Conservation (phyloP, 2,329 filamentous ascomycete species). For the Ambrosiella beaveri region DNA sequence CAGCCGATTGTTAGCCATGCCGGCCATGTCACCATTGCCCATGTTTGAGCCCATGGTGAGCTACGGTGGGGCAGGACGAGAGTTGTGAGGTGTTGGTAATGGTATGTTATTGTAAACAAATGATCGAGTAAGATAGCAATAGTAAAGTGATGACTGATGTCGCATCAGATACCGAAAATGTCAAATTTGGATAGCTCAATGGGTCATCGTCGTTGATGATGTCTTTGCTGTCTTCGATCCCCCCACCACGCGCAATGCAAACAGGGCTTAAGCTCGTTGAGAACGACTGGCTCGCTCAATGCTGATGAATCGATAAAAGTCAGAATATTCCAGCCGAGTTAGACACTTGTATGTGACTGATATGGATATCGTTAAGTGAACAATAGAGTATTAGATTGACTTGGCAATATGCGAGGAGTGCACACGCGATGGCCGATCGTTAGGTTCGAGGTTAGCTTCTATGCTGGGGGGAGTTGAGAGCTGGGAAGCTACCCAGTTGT, state of each 20-base stretch:
- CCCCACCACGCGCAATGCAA: conserved; percentile 4
- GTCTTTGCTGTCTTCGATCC: background rate
- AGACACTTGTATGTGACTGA: background rate
- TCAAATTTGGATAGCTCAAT: background rate
- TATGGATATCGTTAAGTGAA: background rate
- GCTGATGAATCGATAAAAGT: background rate
- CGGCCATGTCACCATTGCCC: conserved; percentile 27
- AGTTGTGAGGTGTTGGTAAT: background rate
- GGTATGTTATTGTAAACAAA: background rate
- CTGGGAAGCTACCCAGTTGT: background rate
- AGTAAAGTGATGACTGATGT: background rate
- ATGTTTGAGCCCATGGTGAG: conserved; percentile 16
- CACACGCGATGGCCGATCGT: background rate
- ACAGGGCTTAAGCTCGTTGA: background rate
- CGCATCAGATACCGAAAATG: background rate
- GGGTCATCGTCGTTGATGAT: background rate
- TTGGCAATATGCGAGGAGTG: background rate
- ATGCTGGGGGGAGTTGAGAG: background rate
- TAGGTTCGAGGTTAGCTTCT: background rate
- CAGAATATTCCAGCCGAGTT: background rate
- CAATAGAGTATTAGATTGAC: background rate
- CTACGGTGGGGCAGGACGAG: background rate
- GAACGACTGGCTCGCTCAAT: background rate
- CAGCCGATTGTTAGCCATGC: conserved; percentile 26
- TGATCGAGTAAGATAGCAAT: background rate